Evolutionary conservation across 768 basidiomycete genomes (phyloP), one percentile per base, ranked within the genome.

Genomic region (Agaricus subrufescens): DNA sequence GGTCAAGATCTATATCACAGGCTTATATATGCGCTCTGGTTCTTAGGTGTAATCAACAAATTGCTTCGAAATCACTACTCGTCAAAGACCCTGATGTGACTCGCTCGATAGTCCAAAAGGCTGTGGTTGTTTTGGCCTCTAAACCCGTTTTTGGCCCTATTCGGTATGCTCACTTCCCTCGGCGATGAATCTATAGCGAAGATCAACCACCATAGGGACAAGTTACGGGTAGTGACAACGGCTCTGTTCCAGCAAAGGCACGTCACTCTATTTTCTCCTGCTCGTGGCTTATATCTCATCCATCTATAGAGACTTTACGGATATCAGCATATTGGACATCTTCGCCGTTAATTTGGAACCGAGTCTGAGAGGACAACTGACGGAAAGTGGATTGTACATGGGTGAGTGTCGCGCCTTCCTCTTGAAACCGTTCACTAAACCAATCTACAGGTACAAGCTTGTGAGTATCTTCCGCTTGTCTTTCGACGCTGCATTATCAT

Each of bases 91-190:
- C 82, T 2, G 95, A 97, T 60, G 91, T 98, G 15, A 98, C 97
- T 4, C 85, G 97, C 14, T 93, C 90, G 4, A 98, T 88, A 8
- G 97, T 99, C 0, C 97, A 99, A 70, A 99, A 98, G 67, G 95
- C 97, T 0, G 91, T 99, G 3, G 93, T 98, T 0, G 91, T 99
- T 2, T 76, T 99, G 37, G 94, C 93, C 3, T 83, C 87, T 11
- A 90, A 91, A 65, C 93, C 94, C 0, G 82, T 95, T 2, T 96
- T 96, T 65, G 97, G 97, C 11, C 93, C 94, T 9, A 92, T 98
- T 70, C 84, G 95, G 88, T 89, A 19, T 27, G 65, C 60, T 19
- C 2, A 34, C 34, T 19, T 42, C n/a, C 46, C 37, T 3, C 8
- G 10, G 8, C n/a, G 34, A 37, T 6, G 2, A 30, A n/a, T 9